Evolutionary conservation across 257 asterid genomes (phyloP), one percentile per base, ranked within the genome.

Genomic region (Nicotiana paniculata): DNA sequence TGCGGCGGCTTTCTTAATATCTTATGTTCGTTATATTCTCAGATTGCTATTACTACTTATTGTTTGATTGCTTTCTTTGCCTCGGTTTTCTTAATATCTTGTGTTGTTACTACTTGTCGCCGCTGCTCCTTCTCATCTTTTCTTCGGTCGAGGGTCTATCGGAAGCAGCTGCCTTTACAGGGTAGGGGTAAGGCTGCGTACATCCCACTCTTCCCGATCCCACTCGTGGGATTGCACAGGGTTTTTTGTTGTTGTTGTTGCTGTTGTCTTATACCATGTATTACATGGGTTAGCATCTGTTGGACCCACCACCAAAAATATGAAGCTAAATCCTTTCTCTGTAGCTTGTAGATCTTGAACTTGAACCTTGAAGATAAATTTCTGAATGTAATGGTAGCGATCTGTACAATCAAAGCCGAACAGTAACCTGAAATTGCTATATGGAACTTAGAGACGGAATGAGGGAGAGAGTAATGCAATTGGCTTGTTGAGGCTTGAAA

Each of bases 331-430:
- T 70, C 77, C 58, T 70, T 28, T 70, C 58, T 70, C 46, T n/a
- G 58, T 70, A 70, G 32, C 77, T 43, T 70, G 77, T 70, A 70
- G 58, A 43, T 70, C 57, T 70, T 70, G 77, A 70, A 11, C 33
- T 43, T 68, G 55, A 53, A 37, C 55, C 77, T 37, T 13, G 53
- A 69, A 18, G 57, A 37, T 69, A 39, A 37, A 39, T 69, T 69
- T 37, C 55, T 69, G 55, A 69, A 70, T 39, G 55, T 70, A 21
- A 70, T 70, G 58, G 58, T 70, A 39, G 77, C 35, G 6, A 69
- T 70, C 6, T 70, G 57, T 70, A 11, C 54, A 39, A 39, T 70
- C 33, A 8, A 43, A 21, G 35, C 11, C 12, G 18, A 21, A 37
- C 53, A 37, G 77, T 30, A 69, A 39, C 58, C 11, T 39, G 77